Evolutionary conservation across 306 rosid species (phyloP).

Genomic region (Luffa acutangula): DNA sequence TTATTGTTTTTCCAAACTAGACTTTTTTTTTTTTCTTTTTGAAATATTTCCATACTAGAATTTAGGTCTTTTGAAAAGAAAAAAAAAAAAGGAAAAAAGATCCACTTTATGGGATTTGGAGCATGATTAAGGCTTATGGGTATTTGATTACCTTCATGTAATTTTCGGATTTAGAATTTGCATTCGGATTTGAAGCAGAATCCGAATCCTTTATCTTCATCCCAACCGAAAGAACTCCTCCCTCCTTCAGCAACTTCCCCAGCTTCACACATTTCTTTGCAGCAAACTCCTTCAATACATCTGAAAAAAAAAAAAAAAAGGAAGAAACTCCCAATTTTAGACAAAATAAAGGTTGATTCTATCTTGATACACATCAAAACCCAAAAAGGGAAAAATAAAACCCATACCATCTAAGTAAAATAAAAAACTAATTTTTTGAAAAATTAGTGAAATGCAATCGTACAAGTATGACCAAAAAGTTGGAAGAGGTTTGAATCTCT

Average conservation of each 20-base stretch:
- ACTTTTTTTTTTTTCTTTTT: neutral
- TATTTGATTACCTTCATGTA: constrained; percentile 24
- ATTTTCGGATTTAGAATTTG: constrained; percentile 18
- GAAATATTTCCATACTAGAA: too few relatives aligned
- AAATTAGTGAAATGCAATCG: too few relatives aligned
- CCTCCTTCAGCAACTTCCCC: constrained; percentile 57
- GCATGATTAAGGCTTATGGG: neutral
- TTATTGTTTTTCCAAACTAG: too few relatives aligned
- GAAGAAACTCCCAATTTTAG: neutral
- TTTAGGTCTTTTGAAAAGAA: neutral
- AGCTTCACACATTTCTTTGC: constrained; percentile 73
- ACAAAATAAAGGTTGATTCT: too few relatives aligned
- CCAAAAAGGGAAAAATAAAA: too few relatives aligned
- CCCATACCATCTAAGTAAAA: neutral
- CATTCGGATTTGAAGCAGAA: constrained; percentile 19
- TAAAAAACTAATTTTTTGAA: neutral
- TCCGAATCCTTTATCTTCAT: constrained; percentile 27
- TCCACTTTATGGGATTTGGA: neutral
- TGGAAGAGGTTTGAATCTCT: too few relatives aligned
- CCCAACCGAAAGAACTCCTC: constrained; percentile 33
- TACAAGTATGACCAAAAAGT: too few relatives aligned
- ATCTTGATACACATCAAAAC: too few relatives aligned
- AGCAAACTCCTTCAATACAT: constrained; percentile 87
- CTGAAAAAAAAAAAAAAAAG: constrained; percentile 18
- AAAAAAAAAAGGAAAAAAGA: neutral